phyloP scores from a whole-genome alignment of 257 asterid genomes.

The Solanum virginianum region DNA sequence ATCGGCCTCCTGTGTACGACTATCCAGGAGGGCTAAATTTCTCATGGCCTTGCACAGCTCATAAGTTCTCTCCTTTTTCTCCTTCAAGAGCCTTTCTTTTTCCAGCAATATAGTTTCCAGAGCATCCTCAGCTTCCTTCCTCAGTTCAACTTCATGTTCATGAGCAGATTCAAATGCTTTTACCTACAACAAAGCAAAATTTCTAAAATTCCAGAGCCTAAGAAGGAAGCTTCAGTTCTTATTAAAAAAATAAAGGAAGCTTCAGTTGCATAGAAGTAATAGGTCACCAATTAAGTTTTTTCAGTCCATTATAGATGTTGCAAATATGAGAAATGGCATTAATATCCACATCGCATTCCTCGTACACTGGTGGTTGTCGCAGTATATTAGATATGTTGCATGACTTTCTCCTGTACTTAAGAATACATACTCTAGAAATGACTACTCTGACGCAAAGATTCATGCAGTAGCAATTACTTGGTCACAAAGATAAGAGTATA shows the following conservation, averaged over 20 bases:
- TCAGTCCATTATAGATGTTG: neutral
- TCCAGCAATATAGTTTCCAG: constrained; percentile 26
- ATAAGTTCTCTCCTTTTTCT: constrained; percentile 23
- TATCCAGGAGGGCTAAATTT: constrained; percentile 44
- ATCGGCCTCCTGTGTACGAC: constrained; percentile 51
- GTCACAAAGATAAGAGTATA: neutral
- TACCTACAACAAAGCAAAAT: constrained; percentile 22
- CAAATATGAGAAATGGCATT: neutral
- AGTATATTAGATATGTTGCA: neutral
- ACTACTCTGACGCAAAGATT: neutral
- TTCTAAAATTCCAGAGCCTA: neutral
- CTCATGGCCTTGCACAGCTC: constrained; percentile 43
- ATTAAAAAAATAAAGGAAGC: neutral
- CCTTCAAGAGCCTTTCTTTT: constrained; percentile 38
- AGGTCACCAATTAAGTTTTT: neutral
- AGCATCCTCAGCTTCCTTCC: constrained; percentile 45
- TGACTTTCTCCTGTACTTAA: neutral
- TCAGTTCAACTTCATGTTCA: constrained; percentile 37
- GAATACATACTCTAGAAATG: neutral
- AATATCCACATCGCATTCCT: neutral
- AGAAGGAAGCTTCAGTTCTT: neutral
- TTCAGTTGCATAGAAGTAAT: neutral
- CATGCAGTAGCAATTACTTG: neutral
- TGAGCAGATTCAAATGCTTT: constrained; percentile 45
- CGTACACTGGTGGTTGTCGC: neutral